Base-by-base conservation (phyloP, 345 rosid species). In the Leavenworthia alabamica region DNA sequence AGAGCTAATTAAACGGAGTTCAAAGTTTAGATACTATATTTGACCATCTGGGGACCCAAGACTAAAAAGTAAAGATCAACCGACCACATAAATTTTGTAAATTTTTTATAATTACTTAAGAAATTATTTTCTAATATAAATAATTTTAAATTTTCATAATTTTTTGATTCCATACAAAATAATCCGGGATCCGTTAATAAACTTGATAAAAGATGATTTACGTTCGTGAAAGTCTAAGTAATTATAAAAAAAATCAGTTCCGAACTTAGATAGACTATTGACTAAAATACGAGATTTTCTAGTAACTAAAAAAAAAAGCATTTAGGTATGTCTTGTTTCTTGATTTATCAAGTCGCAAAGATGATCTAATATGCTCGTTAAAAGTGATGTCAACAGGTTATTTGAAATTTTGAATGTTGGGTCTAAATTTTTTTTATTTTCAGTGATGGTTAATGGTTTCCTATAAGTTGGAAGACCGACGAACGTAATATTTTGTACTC, bases 391-490 rank as follows among this genome's bases (percentile, higher is more conserved):
- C 51, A 6, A 40, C 26, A 4, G 17, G 27, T 28, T 3, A 57
- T 58, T 41, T 58, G 37, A 33, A 12, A 35, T 11, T 4, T 11
- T 9, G 10, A 33, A 11, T 33, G 13, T 1, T 11, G 14, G 6
- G 13, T 35, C 12, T 35, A 35, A 13, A 43, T 29, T 17, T 42
- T 10, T 16, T 7, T 11, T 2, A 6, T 31, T 28, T 28, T 42
- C 15, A 60, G 22, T 14, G 23, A 60, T 13, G 15, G n/a, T n/a
- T n/a, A n/a, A n/a, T n/a, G 28, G 43, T 11, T 42, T 20, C 23
- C 14, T 11, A 60, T 43, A 45, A 32, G 45, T 23, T 47, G 46
- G 56, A 36, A 47, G n/a, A 61, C 56, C 56, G 14, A 60, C 15
- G 55, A 40, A 35, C 17, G 41, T 48, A 36, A 15, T 24, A 24